Conservation (phyloP, 176 grass and related monocot genomes). For the Zoysia japonica region DNA sequence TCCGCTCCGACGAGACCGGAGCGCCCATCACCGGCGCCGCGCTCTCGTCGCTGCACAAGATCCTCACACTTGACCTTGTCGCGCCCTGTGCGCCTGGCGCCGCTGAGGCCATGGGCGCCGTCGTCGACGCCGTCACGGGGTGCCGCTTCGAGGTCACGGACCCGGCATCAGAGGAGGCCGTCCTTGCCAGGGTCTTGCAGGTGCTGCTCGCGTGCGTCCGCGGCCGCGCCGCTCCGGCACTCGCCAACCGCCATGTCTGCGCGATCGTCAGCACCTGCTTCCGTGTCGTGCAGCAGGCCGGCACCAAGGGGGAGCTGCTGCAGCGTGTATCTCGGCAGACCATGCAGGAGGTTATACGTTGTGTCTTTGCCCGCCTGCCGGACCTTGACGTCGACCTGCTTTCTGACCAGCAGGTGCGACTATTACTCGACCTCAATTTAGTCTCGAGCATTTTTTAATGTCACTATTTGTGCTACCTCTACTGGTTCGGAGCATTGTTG, state of each 20-base stretch:
- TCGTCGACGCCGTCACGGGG: conserved; percentile 82
- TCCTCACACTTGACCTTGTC: conserved; percentile 79
- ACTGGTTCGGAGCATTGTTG: neutral
- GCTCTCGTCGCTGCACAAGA: conserved; percentile 86
- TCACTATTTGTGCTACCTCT: conserved; percentile 5
- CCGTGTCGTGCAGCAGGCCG: conserved; percentile 95
- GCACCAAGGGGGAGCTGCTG: conserved; percentile 93
- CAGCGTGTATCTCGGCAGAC: conserved; percentile 94
- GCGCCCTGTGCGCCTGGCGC: conserved; percentile 40
- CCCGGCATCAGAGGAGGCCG: conserved; percentile 89
- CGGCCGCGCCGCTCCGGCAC: conserved; percentile 51
- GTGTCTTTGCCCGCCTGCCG: conserved; percentile 64
- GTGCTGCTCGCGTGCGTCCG: conserved; percentile 83
- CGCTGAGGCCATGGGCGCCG: conserved; percentile 58
- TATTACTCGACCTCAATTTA: neutral
- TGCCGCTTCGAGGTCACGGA: conserved; percentile 97
- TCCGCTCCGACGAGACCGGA: conserved; percentile 93
- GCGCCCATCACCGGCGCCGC: conserved; percentile 90
- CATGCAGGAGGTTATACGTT: conserved; percentile 93
- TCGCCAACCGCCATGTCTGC: conserved; percentile 89
- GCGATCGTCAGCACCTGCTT: conserved; percentile 89
- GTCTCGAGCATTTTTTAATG: conserved; percentile 1
- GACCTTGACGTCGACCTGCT: conserved; percentile 34
- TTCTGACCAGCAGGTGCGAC: conserved; percentile 33
- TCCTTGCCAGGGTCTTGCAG: conserved; percentile 85